Evolutionary conservation across 169 alveolate genomes (phyloP), one percentile per base, ranked within the genome.

Genomic region (Cryptosporidium ryanae): DNA sequence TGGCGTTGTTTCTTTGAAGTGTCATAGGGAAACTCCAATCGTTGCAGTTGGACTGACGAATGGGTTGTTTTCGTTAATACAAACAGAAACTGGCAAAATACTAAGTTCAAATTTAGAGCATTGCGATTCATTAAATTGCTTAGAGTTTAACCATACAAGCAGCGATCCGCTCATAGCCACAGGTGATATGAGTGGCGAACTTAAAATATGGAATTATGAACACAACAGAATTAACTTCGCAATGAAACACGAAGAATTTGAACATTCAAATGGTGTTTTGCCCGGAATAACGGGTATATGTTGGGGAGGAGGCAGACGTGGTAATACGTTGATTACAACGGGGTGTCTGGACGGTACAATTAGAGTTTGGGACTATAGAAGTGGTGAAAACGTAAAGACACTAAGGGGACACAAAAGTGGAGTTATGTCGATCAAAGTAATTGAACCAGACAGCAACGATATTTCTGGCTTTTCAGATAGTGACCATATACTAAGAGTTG

Each of bases 271-370:
- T 25, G 71, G 71, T 18, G 64, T 76, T 0, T 34, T 76, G 17
- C 87, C 87, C 3, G 87, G 87, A 27, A 76, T 76, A 57, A 61
- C 71, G n/a, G 59, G 76, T 25, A 32, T 76, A 15, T 34, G 68
- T 31, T 76, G 87, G 87, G 64, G 61, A 0, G 64, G 64, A 32
- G 52, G 59, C 23, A 68, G 23, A 54, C 8, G 46, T 38, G 50
- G 63, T 50, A 57, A 32, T 23, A 34, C 71, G n/a, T 59, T 61
- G 46, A 61, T 76, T 10, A 61, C 71, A 76, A 25, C 87, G 0
- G 87, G 87, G 1, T 76, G 87, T 59, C n/a, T 76, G 49, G 87
- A 76, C 25, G 87, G 87, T n/a, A 76, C 87, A 32, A 76, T 76
- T 31, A 31, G 87, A 31, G 18, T 76, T 23, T 76, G 87, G 70